A percentile compares a stretch with the other conserved stretches of the same genome.
Conservation (phyloP, 1,139 yeast genomes). For the Entelexis sorbosivorans region DNA sequence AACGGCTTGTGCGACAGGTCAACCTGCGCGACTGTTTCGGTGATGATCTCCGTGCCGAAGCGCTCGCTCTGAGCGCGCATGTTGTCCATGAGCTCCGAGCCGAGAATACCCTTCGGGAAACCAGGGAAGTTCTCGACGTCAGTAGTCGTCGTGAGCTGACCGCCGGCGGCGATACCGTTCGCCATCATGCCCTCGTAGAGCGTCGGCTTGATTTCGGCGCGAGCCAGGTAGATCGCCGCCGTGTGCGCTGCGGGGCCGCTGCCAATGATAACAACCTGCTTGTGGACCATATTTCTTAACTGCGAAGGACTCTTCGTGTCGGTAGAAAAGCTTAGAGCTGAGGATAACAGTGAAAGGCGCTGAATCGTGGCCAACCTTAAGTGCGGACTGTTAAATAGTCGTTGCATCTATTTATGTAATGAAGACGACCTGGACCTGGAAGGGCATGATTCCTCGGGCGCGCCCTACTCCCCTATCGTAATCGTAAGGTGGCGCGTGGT, state of each 20-base stretch:
- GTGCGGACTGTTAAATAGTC: conserved; percentile 7
- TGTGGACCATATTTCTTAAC: conserved; percentile 36
- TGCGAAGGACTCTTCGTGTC: not conserved
- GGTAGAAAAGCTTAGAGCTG: conserved; percentile 17
- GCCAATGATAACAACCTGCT: conserved; percentile 84
- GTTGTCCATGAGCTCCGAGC: conserved; percentile 78
- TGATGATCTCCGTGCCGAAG: conserved; percentile 87
- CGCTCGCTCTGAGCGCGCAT: conserved; percentile 80
- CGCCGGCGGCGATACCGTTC: conserved; percentile 97
- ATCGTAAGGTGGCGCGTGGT: not conserved
- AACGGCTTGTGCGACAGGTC: conserved; percentile 80
- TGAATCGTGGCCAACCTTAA: conserved; percentile 9
- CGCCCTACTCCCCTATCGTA: not conserved
- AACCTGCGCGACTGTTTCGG: conserved; percentile 87
- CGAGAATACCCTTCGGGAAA: conserved; percentile 88
- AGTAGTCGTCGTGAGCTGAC: conserved; percentile 95
- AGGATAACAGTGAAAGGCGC: conserved; percentile 19
- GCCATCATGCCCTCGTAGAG: conserved; percentile 94
- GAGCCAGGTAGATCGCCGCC: conserved; percentile 90
- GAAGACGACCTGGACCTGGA: conserved; percentile 7
- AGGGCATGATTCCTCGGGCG: conserved; percentile 1
- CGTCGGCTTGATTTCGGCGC: conserved; percentile 93
- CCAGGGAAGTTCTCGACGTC: conserved; percentile 95
- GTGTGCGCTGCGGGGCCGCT: conserved; percentile 99
- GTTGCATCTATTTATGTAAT: conserved; percentile 20